Conservation (phyloP, 768 basidiomycete species). For the Termitomyces sp. region DNA sequence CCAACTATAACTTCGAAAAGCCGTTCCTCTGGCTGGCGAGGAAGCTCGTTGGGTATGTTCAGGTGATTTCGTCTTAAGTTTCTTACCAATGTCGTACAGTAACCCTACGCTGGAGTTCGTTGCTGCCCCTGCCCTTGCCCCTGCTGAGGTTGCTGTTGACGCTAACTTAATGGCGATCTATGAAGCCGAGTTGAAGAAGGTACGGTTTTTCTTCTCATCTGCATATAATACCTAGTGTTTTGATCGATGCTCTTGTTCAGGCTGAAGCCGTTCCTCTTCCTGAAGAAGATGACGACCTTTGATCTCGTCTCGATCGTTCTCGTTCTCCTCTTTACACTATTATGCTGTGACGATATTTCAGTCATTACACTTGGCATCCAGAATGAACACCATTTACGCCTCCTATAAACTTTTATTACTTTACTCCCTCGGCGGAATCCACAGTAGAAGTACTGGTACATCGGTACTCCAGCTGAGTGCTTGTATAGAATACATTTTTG, state of each 20-base stretch:
- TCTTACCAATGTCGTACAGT: slow-evolving; percentile 32
- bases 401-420: slow-evolving; percentile 12
- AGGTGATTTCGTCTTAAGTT: neutral
- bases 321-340: slow-evolving; percentile 17
- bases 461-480: slow-evolving; percentile 11
- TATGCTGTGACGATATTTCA: slow-evolving; percentile 19
- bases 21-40: slow-evolving; percentile 99
- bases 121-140: slow-evolving; percentile 92
- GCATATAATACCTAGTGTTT: neutral
- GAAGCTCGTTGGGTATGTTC: slow-evolving; percentile 90
- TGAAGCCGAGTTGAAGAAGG: slow-evolving; percentile 68
- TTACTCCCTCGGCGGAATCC: slow-evolving; percentile 12
- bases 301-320: slow-evolving; percentile 23
- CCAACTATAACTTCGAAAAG: slow-evolving; percentile 99
- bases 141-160: slow-evolving; percentile 90
- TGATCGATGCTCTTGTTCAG: slow-evolving; percentile 28
- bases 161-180: slow-evolving; percentile 74
- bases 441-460: slow-evolving; percentile 14
- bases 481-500: slow-evolving; percentile 15
- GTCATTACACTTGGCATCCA: slow-evolving; percentile 21
- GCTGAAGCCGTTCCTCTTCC: slow-evolving; percentile 93
- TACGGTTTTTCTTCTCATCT: slow-evolving; percentile 24
- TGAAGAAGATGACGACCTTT: slow-evolving; percentile 93
- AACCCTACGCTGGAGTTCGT: slow-evolving; percentile 91
- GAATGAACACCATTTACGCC: slow-evolving; percentile 23